phyloP scores from a whole-genome alignment of 306 rosid genomes.

The Prunus mume region DNA sequence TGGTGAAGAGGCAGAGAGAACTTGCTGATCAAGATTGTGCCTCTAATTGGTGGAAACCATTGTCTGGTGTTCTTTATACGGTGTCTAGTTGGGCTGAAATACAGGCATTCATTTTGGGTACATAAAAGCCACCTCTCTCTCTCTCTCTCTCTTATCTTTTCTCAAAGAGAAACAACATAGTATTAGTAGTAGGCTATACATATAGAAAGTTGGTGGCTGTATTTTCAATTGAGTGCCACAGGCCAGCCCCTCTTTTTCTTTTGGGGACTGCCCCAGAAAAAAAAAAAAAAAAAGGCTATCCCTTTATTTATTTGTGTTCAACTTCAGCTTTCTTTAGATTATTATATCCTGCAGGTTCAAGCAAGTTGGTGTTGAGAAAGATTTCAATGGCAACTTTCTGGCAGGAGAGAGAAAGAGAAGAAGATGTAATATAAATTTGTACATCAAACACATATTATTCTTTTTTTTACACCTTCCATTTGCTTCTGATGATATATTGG shows the following conservation, averaged over 20 bases:
- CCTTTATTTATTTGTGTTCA: not conserved
- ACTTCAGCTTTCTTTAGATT: not conserved
- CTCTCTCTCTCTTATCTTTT: not conserved
- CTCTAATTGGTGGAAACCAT: conserved; percentile 26
- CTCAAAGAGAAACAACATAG: not conserved
- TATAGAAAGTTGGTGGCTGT: conserved; percentile 12
- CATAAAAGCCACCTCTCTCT: conserved; percentile 1
- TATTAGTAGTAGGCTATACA: not conserved
- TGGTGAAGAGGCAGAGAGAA: conserved; percentile 23
- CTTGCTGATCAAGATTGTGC: not conserved
- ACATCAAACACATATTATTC: not conserved
- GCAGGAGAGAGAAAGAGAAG: not conserved
- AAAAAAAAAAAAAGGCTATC: not conserved
- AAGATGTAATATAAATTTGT: conserved; percentile 1
- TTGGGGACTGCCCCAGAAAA: not conserved
- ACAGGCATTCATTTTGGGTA: conserved; percentile 28
- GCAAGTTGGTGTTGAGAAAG: not conserved
- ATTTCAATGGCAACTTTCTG: not conserved
- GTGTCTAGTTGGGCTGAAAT: conserved; percentile 32
- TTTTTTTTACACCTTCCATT: not conserved
- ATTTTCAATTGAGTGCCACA: conserved; percentile 6
- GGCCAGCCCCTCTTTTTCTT: not conserved
- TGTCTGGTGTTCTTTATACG: conserved; percentile 25
- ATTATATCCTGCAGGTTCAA: not conserved
- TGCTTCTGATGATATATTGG: not conserved